Base-by-base conservation (phyloP, 2,329 filamentous ascomycete genomes). In the Didymella exigua region DNA sequence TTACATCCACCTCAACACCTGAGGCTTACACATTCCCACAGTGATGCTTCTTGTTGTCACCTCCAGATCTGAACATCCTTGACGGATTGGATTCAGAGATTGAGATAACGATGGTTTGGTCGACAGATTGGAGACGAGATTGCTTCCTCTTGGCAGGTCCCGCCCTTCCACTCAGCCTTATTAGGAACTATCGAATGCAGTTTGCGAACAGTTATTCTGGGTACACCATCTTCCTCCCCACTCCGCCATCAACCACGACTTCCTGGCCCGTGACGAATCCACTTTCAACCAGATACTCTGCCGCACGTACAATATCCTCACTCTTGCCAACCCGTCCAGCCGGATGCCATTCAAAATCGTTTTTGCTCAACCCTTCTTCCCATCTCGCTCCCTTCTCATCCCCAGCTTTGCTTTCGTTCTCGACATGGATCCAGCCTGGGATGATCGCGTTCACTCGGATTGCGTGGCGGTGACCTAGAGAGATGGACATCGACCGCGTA, bases 361-460 rank as follows among this genome's bases (percentile, higher is more conserved):
- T 75, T 53, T 76, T 68, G 2, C 65, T 75, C 59, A 82, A 60
- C 0, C 76, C 79, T 4, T 80, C 77, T 54, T 81, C 78, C 81
- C 80, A 83, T 29, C 58, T 56, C 42, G 45, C 56, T 0, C 74
- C 74, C 34, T 72, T 66, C 60, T 77, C 75, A 60, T 82, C 78
- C 2, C 69, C 77, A 33, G 65, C 63, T 57, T 72, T 71, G 36
- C 69, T 75, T 65, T 79, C 77, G 40, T 81, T 72, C 41, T 63
- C 69, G 7, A 82, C 81, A 60, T 82, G 75, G 41, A 84, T 81
- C 81, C 81, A 83, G 0, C 81, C 81, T 0, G 79, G 81, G 29
- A 82, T 62, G 14, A 83, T 78, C 0, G 79, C 75, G 56, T 82
- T 83, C 23, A 81, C 78, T 4, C 79, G 71, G 23, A 83, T 76